A percentile compares a stretch with the other conserved stretches of the same genome.
Conservation (phyloP, 140 eudicot genomes). For the Bidens hawaiensis region DNA sequence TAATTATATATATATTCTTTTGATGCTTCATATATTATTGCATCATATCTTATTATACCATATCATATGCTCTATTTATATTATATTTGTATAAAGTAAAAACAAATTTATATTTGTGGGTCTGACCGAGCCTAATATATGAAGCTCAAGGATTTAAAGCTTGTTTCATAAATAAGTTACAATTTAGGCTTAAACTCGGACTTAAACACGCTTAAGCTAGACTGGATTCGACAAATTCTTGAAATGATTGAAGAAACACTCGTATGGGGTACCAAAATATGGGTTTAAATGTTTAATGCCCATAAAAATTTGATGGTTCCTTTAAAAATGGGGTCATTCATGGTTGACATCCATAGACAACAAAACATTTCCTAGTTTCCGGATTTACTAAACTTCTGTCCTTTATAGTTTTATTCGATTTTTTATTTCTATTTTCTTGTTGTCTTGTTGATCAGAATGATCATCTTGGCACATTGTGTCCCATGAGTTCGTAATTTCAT, state of each 20-base stretch:
- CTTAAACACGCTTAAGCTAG: too few relatives aligned
- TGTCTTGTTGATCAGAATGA: background rate
- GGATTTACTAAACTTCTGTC: conserved; percentile 12
- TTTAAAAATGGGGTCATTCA: conserved; percentile 18
- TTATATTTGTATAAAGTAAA: too few relatives aligned
- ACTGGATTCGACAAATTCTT: background rate
- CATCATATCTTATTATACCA: background rate
- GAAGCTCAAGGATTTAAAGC: too few relatives aligned
- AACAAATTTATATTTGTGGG: too few relatives aligned
- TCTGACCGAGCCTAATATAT: too few relatives aligned
- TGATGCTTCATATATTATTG: background rate
- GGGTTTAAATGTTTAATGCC: conserved; percentile 10
- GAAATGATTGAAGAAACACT: too few relatives aligned
- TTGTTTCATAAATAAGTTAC: too few relatives aligned
- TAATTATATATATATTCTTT: too few relatives aligned
- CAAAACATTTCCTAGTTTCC: conserved; percentile 26
- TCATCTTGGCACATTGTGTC: conserved; percentile 11
- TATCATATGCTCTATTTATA: background rate
- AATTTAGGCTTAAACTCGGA: background rate
- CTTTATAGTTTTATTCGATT: conserved; percentile 2
- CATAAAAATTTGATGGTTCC: conserved; percentile 16
- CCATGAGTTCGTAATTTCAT: conserved; percentile 9
- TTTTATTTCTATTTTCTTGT: conserved; percentile 1
- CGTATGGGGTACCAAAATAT: background rate
- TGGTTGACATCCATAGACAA: conserved; percentile 27